Conservation (phyloP, 2,329 filamentous ascomycete genomes). For the Hypoxylon sp. region DNA sequence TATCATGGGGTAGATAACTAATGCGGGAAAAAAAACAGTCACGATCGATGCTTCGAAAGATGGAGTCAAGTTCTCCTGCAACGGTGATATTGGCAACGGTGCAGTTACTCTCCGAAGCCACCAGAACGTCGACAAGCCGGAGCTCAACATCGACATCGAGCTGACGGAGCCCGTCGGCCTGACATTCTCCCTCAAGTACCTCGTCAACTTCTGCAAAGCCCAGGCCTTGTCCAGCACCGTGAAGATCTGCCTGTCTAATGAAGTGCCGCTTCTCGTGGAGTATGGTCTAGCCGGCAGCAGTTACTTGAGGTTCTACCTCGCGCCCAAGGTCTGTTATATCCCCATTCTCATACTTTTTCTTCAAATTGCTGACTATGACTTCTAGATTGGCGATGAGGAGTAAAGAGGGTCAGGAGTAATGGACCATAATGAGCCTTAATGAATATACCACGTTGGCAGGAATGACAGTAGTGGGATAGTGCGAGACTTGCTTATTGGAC, state of each 20-base stretch:
- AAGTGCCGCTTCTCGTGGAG: conserved; percentile 96
- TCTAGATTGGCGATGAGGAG: conserved; percentile 77
- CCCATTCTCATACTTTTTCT: background rate
- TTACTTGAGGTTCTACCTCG: conserved; percentile 96
- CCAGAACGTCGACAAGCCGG: conserved; percentile 89
- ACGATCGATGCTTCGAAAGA: conserved; percentile 97
- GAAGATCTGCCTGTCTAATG: conserved; percentile 93
- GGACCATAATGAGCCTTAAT: conserved; percentile 37
- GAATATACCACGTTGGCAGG: conserved; percentile 37
- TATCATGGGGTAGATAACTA: conserved; percentile 30
- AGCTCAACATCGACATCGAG: conserved; percentile 87
- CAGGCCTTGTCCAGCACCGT: conserved; percentile 84
- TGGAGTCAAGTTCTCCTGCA: conserved; percentile 93
- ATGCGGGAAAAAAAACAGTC: conserved; percentile 70
- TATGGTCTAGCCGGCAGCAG: conserved; percentile 85
- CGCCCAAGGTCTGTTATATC: conserved; percentile 82
- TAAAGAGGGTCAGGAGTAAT: conserved; percentile 52
- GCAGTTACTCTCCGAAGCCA: conserved; percentile 91
- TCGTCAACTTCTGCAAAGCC: conserved; percentile 99
- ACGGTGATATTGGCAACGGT: conserved; percentile 95
- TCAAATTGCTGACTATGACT: conserved; percentile 52
- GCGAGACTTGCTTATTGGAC: conserved; percentile 17
- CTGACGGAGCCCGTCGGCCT: conserved; percentile 92
- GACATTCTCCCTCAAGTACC: conserved; percentile 98
- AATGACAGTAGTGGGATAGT: conserved; percentile 22